Conservation (phyloP, 306 rosid genomes). For the Acacia acuminata region DNA sequence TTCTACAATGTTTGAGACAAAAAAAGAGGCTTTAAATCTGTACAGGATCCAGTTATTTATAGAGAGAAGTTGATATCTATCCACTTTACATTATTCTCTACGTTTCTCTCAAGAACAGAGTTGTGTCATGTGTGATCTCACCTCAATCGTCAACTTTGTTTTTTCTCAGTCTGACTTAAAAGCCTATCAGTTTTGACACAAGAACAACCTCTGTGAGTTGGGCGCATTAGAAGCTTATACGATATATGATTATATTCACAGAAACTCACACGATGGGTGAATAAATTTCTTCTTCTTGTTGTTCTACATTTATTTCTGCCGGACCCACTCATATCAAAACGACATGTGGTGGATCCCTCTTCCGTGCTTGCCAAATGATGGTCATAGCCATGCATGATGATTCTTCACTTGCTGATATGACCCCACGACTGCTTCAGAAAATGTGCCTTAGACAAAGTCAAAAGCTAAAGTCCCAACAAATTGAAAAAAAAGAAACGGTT, state of each 20-base stretch:
- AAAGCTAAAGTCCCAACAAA: slow-evolving; percentile 33
- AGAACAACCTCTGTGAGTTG: neutral
- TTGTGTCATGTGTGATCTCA: neutral
- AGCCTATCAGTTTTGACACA: slow-evolving; percentile 4
- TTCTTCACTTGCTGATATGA: slow-evolving; percentile 34
- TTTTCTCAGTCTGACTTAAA: neutral
- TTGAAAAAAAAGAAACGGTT: slow-evolving; percentile 42
- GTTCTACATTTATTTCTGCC: slow-evolving; percentile 30
- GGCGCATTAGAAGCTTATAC: slow-evolving; percentile 7
- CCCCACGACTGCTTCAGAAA: slow-evolving; percentile 37
- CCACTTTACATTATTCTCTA: neutral
- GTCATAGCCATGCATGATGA: slow-evolving; percentile 38
- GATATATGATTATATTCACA: slow-evolving; percentile 30
- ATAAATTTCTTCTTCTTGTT: slow-evolving; percentile 38
- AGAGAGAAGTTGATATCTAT: neutral
- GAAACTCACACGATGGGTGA: slow-evolving; percentile 38
- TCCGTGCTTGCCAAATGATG: slow-evolving; percentile 10
- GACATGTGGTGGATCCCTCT: slow-evolving; percentile 54
- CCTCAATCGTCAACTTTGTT: neutral
- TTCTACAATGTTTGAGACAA: neutral
- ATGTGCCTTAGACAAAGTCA: slow-evolving; percentile 35
- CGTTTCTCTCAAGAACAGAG: neutral
- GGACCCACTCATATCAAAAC: slow-evolving; percentile 61
- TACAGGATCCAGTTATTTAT: neutral
- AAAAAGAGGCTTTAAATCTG: neutral